Evolutionary conservation across 352 stramenopile genomes (phyloP).

Genomic region (Pilasporangium apinafurcum): DNA sequence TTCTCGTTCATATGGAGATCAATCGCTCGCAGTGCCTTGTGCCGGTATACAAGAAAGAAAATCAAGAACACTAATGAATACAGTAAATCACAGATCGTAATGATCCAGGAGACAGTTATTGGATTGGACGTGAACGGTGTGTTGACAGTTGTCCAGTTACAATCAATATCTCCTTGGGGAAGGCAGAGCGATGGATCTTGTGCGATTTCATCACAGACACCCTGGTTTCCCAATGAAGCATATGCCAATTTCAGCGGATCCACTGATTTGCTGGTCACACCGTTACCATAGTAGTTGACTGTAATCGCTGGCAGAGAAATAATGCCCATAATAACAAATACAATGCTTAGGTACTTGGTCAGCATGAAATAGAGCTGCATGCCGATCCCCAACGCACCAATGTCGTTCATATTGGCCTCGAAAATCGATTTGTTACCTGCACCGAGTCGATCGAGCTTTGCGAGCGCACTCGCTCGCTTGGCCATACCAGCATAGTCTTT

Average conservation of each 20-base stretch:
- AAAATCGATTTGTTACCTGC: conserved; percentile 59
- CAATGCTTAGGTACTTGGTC: conserved; percentile 61
- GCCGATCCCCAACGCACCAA: conserved; percentile 71
- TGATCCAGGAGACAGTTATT: conserved; percentile 59
- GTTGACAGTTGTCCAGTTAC: conserved; percentile 50
- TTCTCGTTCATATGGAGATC: conserved; percentile 69
- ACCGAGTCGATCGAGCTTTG: conserved; percentile 50
- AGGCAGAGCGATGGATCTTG: conserved; percentile 35
- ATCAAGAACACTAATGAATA: conserved; percentile 70
- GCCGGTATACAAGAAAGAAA: conserved; percentile 53
- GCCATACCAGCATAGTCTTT: conserved; percentile 52
- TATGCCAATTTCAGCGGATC: conserved; percentile 71
- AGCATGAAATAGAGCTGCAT: conserved; percentile 85
- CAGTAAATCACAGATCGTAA: conserved; percentile 49
- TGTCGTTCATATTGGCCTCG: conserved; percentile 60
- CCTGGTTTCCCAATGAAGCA: conserved; percentile 72
- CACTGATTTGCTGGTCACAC: conserved; percentile 52
- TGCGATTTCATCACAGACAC: conserved; percentile 51
- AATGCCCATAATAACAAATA: conserved; percentile 69
- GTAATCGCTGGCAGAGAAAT: conserved; percentile 55
- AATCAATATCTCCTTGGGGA: conserved; percentile 58
- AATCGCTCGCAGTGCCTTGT: conserved; percentile 34
- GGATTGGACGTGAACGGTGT: conserved; percentile 66
- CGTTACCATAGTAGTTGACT: conserved; percentile 59
- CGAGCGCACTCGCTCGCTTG: conserved; percentile 26